Base-by-base conservation (phyloP, 768 basidiomycete species). In the Tylopilus felleus region DNA sequence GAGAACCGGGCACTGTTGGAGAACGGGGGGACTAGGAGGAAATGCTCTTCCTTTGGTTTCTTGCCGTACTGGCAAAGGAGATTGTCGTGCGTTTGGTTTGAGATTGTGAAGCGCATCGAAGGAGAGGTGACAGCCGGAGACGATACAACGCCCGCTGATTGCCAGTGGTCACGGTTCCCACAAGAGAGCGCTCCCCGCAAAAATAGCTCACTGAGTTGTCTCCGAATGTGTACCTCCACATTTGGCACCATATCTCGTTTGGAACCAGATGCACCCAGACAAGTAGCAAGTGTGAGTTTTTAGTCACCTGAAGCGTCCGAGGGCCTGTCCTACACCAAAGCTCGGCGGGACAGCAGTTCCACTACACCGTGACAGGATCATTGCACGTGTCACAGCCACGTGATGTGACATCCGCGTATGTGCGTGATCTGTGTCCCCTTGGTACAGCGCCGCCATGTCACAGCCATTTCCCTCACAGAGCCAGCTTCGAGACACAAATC, bases 61-160 rank as follows among this genome's bases (percentile, higher is more conserved):
- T 47, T 13, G 19, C 53, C 57, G 42, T 61, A 59, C 28, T 35
- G 55, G 50, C 61, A 71, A 3, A 61, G 29, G 27, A 77, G 25
- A 29, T 21, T 43, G 16, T 70, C 68, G 2, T 47, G 52, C 8
- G 76, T 77, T 36, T 72, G 72, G 52, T 77, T 77, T 35, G 70
- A 66, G 53, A 77, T 62, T 13, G 61, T 65, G 59, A 74, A 50
- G 35, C 59, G 65, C 70, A 61, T 61, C 60, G 66, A 67, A 61
- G 57, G 13, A 6, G n/a, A 46, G 14, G 5, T 19, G 16, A 27
- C n/a, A 23, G 23, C 17, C 2, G 1, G 6, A 13, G 38, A n/a
- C 7, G 8, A n/a, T 8, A 38, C n/a, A n/a, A n/a, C 14, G 12
- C 23, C 17, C 39, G 44, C 38, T 31, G n/a, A 36, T 29, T 17